Conservation (phyloP, 768 basidiomycete genomes). For the Nevesoporus exiguus region DNA sequence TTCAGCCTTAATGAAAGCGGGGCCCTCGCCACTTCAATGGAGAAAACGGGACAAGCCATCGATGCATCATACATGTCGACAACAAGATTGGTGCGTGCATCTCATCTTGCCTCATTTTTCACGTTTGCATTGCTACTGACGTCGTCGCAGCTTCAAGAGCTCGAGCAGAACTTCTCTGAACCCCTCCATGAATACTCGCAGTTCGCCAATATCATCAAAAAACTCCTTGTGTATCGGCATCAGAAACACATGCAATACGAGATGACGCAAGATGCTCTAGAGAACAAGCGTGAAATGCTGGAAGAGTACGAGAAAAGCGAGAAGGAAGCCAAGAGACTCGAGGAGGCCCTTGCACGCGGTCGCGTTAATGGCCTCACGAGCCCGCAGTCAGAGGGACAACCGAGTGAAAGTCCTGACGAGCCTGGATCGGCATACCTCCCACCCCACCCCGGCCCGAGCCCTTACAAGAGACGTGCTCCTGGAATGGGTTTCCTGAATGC, state of each 20-base stretch:
- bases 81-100: slow-evolving; percentile 67
- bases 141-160: slow-evolving; percentile 72
- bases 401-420: slow-evolving; percentile 38
- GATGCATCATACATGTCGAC: slow-evolving; percentile 94
- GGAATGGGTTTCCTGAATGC: slow-evolving; percentile 89
- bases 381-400: slow-evolving; percentile 29
- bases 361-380: slow-evolving; percentile 32
- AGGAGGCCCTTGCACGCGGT: slow-evolving; percentile 76
- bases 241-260: slow-evolving; percentile 98
- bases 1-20: slow-evolving; percentile 86
- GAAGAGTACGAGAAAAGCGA: slow-evolving; percentile 93
- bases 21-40: slow-evolving; percentile 75
- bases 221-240: slow-evolving; percentile 89
- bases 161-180: slow-evolving; percentile 94
- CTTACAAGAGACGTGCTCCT: slow-evolving; percentile 57
- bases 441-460: slow-evolving; percentile 78
- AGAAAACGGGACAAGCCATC: slow-evolving; percentile 95
- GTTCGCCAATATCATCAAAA: slow-evolving; percentile 93
- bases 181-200: slow-evolving; percentile 95
- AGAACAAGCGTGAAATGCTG: slow-evolving; percentile 76
- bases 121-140: slow-evolving; percentile 6
- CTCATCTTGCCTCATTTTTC: slow-evolving; percentile 1
- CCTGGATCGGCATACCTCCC: slow-evolving; percentile 55
- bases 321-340: slow-evolving; percentile 82
- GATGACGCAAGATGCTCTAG: slow-evolving; percentile 90